Conservation (phyloP, 306 rosid genomes). For the Myrica gale region DNA sequence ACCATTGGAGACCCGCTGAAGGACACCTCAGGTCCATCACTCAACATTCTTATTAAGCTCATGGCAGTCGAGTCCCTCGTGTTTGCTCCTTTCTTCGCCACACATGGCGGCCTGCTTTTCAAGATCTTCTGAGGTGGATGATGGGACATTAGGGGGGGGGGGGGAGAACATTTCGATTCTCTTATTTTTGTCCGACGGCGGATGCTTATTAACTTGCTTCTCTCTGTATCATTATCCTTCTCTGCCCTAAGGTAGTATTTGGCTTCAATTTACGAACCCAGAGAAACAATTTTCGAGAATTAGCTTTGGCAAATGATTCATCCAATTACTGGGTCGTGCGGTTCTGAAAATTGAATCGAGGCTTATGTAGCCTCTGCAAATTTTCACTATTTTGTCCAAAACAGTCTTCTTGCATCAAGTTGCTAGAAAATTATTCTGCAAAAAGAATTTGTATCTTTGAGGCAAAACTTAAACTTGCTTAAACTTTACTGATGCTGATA, state of each 20-base stretch:
- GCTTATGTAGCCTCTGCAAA: too few relatives aligned
- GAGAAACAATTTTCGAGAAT: conserved; percentile 27
- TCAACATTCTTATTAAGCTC: conserved; percentile 74
- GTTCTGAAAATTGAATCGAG: background rate
- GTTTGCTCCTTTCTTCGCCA: conserved; percentile 67
- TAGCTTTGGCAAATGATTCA: conserved; percentile 15
- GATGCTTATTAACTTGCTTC: conserved; percentile 14
- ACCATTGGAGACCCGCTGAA: conserved; percentile 75
- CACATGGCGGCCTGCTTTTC: conserved; percentile 71
- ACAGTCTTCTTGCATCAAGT: background rate
- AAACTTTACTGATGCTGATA: background rate
- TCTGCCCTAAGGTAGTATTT: conserved; percentile 28
- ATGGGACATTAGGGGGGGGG: background rate
- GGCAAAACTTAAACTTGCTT: background rate
- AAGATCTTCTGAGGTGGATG: conserved; percentile 41
- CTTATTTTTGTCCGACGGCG: background rate
- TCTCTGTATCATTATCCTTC: conserved; percentile 33
- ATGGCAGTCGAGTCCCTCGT: conserved; percentile 72
- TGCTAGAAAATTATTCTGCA: background rate
- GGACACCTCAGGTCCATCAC: conserved; percentile 78
- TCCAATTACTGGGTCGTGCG: background rate
- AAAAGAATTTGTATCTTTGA: background rate
- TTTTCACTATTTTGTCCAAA: too few relatives aligned
- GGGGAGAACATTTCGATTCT: conserved; percentile 6
- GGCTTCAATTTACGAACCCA: conserved; percentile 22